Conservation (phyloP, 1,139 yeast genomes). For the Protomyces lactucae-debilis region DNA sequence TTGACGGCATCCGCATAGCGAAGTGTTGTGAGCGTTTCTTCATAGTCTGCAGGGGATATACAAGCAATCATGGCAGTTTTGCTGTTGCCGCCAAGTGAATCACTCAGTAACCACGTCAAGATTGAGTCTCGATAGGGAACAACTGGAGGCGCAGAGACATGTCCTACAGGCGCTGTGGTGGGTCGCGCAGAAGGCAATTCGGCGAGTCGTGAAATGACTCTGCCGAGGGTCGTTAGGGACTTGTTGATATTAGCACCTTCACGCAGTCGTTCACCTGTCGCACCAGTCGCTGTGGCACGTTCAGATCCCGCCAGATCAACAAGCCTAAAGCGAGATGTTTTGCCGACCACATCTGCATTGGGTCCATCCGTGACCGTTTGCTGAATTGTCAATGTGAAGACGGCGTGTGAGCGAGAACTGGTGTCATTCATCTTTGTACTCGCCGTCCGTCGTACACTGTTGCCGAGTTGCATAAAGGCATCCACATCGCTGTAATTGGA, state of each 20-base stretch:
- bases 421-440: conserved; percentile 62
- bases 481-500: conserved; percentile 32
- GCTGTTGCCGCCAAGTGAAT: conserved; percentile 66
- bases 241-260: conserved; percentile 74
- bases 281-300: conserved; percentile 57
- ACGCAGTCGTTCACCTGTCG: conserved; percentile 58
- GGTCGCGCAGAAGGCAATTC: conserved; percentile 34
- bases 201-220: conserved; percentile 63
- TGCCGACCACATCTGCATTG: conserved; percentile 33
- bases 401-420: conserved; percentile 75
- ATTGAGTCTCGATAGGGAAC: conserved; percentile 38
- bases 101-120: conserved; percentile 65
- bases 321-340: conserved; percentile 56
- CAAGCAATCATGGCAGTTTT: conserved; percentile 72
- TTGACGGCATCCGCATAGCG: conserved; percentile 74
- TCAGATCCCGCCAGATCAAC: conserved; percentile 84
- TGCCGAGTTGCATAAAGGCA: conserved; percentile 34
- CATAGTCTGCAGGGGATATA: conserved; percentile 69
- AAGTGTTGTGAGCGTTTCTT: conserved; percentile 66
- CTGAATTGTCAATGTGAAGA: conserved; percentile 56
- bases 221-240: conserved; percentile 66
- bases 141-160: conserved; percentile 19
- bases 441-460: conserved; percentile 57
- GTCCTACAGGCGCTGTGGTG: conserved; percentile 21
- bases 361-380: conserved; percentile 45